Evolutionary conservation across 495 filamentous ascomycete genomes (phyloP).

Genomic region (Cercophora scortea): DNA sequence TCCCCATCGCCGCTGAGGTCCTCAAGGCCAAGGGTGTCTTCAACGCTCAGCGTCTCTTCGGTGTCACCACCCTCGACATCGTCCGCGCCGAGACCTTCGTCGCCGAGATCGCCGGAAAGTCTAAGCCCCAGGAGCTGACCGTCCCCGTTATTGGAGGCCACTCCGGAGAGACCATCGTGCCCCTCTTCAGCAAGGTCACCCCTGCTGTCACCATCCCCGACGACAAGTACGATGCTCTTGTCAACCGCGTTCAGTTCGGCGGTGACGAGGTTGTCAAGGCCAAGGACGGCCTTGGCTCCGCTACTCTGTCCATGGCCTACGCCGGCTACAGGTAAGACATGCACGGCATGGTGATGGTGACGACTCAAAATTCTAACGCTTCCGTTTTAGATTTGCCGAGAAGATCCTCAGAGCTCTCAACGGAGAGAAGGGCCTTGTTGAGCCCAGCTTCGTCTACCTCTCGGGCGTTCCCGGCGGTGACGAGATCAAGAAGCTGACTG

Average conservation of each 20-base stretch:
- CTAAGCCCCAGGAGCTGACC: constrained; percentile 68
- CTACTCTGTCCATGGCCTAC: constrained; percentile 96
- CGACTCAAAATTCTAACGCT: background rate
- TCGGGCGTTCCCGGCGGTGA: constrained; percentile 83
- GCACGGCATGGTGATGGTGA: background rate
- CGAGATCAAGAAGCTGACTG: constrained; percentile 70
- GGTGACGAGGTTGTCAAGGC: constrained; percentile 98
- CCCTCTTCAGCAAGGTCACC: constrained; percentile 86
- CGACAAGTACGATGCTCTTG: constrained; percentile 77
- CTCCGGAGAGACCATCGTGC: constrained; percentile 95
- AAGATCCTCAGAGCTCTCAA: constrained; percentile 79
- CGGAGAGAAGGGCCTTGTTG: constrained; percentile 84
- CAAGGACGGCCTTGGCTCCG: constrained; percentile 91
- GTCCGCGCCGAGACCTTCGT: constrained; percentile 97
- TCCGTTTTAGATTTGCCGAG: constrained; percentile 72
- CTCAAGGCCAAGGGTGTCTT: constrained; percentile 90
- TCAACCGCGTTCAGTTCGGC: constrained; percentile 95
- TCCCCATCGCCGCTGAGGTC: constrained; percentile 93
- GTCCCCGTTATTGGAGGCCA: constrained; percentile 96
- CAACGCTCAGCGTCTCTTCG: constrained; percentile 88
- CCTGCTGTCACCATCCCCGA: constrained; percentile 71
- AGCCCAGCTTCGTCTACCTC: constrained; percentile 92
- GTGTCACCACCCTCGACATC: constrained; percentile 96
- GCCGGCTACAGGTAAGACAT: constrained; percentile 74
- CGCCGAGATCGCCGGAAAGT: constrained; percentile 71